Conservation (phyloP, 2,329 filamentous ascomycete species). For the Aspergillus sp. region DNA sequence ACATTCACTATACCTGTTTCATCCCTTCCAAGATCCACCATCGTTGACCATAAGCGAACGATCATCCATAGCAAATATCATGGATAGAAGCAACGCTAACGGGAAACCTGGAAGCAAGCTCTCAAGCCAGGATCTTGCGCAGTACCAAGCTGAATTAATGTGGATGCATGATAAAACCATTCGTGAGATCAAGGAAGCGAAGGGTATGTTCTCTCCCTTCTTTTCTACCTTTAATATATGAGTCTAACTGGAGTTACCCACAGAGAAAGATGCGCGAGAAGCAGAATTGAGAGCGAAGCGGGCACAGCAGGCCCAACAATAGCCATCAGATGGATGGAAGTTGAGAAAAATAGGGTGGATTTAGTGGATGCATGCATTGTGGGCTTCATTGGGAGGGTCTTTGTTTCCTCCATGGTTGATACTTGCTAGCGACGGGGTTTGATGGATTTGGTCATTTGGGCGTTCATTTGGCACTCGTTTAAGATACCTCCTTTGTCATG, state of each 20-base stretch:
- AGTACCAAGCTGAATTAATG: slow-evolving; percentile 17
- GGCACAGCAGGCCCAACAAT: background rate
- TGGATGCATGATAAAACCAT: slow-evolving; percentile 19
- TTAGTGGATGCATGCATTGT: background rate
- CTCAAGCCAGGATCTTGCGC: slow-evolving; percentile 5
- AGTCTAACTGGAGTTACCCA: background rate
- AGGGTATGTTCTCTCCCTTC: slow-evolving; percentile 4
- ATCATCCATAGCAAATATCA: background rate
- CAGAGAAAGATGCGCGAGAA: slow-evolving; percentile 1
- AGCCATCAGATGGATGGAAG: background rate
- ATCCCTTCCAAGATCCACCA: background rate
- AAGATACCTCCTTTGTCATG: background rate
- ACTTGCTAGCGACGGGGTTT: background rate
- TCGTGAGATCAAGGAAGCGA: slow-evolving; percentile 15
- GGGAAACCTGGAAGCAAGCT: background rate
- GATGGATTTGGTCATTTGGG: background rate
- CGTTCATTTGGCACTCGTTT: background rate
- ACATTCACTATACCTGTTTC: background rate
- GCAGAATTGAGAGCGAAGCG: background rate
- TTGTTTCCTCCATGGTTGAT: background rate
- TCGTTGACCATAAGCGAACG: background rate
- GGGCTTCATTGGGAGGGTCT: background rate
- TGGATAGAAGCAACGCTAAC: slow-evolving; percentile 1
- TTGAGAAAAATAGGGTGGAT: background rate
- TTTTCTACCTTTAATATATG: background rate